Conservation (phyloP, 495 filamentous ascomycete genomes). For the Pyronema omphalodes region DNA sequence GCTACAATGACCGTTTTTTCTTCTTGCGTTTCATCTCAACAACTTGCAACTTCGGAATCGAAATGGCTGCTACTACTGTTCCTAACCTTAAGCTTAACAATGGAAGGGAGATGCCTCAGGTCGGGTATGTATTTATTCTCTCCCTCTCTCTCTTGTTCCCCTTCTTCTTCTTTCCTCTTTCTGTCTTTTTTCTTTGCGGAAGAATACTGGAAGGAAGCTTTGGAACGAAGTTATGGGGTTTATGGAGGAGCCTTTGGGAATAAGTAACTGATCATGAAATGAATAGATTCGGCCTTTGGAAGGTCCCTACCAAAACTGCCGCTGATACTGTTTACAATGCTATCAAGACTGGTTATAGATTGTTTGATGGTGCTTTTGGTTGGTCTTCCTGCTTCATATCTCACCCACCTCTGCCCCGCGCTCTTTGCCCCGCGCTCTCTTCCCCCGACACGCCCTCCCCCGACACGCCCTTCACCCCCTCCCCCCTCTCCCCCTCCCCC, state of each 20-base stretch:
- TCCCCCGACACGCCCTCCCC: too few species aligned
- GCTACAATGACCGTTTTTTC: too few species aligned
- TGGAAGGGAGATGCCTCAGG: conserved; percentile 71
- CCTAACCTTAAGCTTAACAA: conserved; percentile 58
- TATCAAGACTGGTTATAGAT: conserved; percentile 72
- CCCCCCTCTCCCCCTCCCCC: too few species aligned
- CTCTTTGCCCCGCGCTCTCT: too few species aligned
- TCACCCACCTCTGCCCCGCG: too few species aligned
- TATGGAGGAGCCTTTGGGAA: neutral
- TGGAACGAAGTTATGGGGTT: too few species aligned
- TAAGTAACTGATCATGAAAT: neutral
- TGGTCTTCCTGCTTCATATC: conserved; percentile 21
- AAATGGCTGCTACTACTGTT: conserved; percentile 22
- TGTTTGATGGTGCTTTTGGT: conserved; percentile 80
- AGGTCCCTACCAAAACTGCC: conserved; percentile 59
- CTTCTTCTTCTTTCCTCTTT: too few species aligned
- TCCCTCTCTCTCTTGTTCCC: too few species aligned
- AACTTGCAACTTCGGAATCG: neutral
- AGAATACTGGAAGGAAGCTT: neutral
- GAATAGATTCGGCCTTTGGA: conserved; percentile 50
- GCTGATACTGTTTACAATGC: conserved; percentile 73
- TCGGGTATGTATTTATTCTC: conserved; percentile 33
- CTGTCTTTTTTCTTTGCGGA: conserved; percentile 30
- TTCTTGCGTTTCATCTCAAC: neutral
- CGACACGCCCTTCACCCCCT: too few species aligned